phyloP scores from a whole-genome alignment of 306 rosid genomes.

The Argentina anserina region DNA sequence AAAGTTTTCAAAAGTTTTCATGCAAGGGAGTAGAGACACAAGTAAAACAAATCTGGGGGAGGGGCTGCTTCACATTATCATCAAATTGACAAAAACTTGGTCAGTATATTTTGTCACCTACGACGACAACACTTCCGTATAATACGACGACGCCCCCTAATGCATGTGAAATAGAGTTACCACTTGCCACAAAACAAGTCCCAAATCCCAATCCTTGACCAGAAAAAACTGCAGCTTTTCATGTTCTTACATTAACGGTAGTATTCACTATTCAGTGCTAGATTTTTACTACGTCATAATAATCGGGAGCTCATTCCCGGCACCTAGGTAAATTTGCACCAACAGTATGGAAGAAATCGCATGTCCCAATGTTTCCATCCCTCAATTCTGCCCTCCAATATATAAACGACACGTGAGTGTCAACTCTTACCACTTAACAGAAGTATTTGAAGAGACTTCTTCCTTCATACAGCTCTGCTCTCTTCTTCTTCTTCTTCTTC shows the following conservation, averaged over 20 bases:
- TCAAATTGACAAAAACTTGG: not conserved
- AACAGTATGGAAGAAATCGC: no score
- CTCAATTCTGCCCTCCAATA: no score
- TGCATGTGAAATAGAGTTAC: not conserved
- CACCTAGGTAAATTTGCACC: no score
- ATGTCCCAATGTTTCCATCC: no score
- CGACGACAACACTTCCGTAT: constrained; percentile 3
- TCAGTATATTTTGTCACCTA: constrained; percentile 10
- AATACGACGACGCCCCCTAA: not conserved
- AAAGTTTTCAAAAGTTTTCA: not conserved
- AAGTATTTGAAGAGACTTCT: no score
- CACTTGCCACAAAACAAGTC: not conserved
- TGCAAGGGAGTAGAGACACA: not conserved
- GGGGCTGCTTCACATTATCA: not conserved
- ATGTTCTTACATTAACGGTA: not conserved
- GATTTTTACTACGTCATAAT: not conserved
- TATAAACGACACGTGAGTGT: no score
- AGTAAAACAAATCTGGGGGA: not conserved
- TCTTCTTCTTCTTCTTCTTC: no score
- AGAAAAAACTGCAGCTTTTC: constrained; percentile 4
- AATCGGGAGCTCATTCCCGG: no score
- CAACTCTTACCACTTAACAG: no score
- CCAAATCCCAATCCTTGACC: not conserved
- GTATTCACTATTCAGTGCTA: not conserved
- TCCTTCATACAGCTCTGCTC: no score